Evolutionary conservation across 2,329 filamentous ascomycete species (phyloP).

Genomic region (Leptosphaerulina australis): DNA sequence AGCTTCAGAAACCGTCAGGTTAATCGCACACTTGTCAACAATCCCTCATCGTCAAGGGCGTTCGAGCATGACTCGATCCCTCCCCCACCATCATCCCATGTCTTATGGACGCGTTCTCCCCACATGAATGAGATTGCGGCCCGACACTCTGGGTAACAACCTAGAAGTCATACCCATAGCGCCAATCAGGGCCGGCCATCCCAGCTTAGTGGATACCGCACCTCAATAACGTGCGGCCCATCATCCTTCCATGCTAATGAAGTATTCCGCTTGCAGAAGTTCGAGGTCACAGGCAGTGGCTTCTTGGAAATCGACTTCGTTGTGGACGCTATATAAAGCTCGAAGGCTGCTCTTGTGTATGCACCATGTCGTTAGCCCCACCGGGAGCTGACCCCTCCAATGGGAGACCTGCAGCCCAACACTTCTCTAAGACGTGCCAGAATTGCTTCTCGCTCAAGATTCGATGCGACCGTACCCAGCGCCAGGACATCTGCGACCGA

Average conservation of each 20-base stretch:
- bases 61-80: neutral
- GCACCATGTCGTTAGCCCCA: constrained; percentile 23
- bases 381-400: constrained; percentile 17
- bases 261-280: constrained; percentile 5
- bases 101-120: constrained; percentile 2
- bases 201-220: constrained; percentile 10
- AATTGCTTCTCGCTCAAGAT: constrained; percentile 44
- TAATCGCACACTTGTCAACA: neutral
- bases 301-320: constrained; percentile 1
- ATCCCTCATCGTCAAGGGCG: neutral
- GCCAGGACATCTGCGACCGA: constrained; percentile 39
- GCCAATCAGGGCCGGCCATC: constrained; percentile 13
- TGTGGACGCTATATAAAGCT: constrained; percentile 1
- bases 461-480: constrained; percentile 37
- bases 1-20: neutral
- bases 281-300: constrained; percentile 9
- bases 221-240: constrained; percentile 10
- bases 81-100: neutral
- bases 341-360: constrained; percentile 5
- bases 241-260: constrained; percentile 3
- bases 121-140: neutral
- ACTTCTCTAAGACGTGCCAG: constrained; percentile 42
- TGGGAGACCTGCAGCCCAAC: constrained; percentile 19
- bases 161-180: constrained; percentile 4
- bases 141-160: constrained; percentile 5